A percentile compares a stretch with the other conserved stretches of the same genome.
phyloP scores from a whole-genome alignment of 2,329 filamentous ascomycete genomes.

The Laburnicola sp. region DNA sequence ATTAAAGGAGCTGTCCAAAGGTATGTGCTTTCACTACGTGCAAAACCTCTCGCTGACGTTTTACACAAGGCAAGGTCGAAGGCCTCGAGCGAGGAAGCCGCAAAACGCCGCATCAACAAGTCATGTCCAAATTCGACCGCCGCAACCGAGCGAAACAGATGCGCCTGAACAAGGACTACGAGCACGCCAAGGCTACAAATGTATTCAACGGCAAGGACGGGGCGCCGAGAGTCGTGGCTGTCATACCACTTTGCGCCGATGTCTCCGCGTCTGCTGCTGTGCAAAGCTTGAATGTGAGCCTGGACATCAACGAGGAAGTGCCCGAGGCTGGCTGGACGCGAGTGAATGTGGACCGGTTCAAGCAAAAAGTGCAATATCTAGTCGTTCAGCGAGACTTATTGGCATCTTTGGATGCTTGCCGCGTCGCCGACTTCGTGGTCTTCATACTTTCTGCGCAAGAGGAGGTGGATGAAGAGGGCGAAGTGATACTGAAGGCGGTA shows the following conservation, averaged over 20 bases:
- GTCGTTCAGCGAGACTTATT: slow-evolving; percentile 73
- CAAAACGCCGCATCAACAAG: slow-evolving; percentile 90
- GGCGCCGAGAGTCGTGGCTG: slow-evolving; percentile 82
- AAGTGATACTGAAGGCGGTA: slow-evolving; percentile 81
- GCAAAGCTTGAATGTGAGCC: slow-evolving; percentile 70
- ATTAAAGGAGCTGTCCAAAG: slow-evolving; percentile 82
- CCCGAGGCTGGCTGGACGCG: slow-evolving; percentile 62
- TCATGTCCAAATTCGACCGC: slow-evolving; percentile 96
- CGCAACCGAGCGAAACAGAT: slow-evolving; percentile 93
- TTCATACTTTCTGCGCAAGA: slow-evolving; percentile 80
- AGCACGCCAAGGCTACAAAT: slow-evolving; percentile 75
- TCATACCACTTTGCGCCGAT: slow-evolving; percentile 80
- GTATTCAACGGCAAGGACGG: slow-evolving; percentile 86
- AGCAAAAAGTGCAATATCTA: slow-evolving; percentile 89
- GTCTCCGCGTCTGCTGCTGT: slow-evolving; percentile 70
- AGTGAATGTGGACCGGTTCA: slow-evolving; percentile 84
- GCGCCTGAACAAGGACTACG: slow-evolving; percentile 78
- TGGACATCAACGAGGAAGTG: slow-evolving; percentile 74
- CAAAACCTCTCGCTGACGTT: neutral
- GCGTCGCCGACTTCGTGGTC: slow-evolving; percentile 87
- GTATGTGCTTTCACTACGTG: slow-evolving; percentile 49
- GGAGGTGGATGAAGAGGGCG: slow-evolving; percentile 82
- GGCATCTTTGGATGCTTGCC: slow-evolving; percentile 79
- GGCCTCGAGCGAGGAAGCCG: slow-evolving; percentile 70
- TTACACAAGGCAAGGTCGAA: slow-evolving; percentile 71